Evolutionary conservation across 1,139 yeast genomes (phyloP).

Genomic region (Pichia sp.): DNA sequence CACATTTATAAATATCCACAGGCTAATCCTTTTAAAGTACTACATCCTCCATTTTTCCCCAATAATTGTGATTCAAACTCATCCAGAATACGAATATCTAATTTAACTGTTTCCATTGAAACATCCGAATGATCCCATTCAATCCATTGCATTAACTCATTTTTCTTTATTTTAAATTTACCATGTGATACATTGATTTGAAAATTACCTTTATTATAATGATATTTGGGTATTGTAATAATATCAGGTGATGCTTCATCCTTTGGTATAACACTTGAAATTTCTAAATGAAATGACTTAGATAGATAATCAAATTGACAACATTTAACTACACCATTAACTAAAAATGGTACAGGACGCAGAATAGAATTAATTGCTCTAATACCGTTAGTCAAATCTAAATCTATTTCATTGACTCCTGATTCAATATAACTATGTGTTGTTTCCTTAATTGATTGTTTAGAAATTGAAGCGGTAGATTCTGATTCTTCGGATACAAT

Average conservation of each 20-base stretch:
- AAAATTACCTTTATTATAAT: conserved; percentile 47
- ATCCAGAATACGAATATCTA: conserved; percentile 15
- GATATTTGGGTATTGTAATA: conserved; percentile 66
- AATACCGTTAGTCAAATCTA: conserved; percentile 44
- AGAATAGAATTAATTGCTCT: conserved; percentile 66
- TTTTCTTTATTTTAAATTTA: conserved; percentile 37
- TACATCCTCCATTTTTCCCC: conserved; percentile 1
- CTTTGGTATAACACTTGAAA: conserved; percentile 30
- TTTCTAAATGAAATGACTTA: conserved; percentile 42
- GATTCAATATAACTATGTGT: conserved; percentile 1
- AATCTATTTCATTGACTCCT: not conserved
- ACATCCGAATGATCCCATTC: conserved; percentile 59
- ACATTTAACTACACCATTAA: conserved; percentile 44
- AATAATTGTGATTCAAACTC: too few species aligned
- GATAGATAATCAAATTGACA: conserved; percentile 52
- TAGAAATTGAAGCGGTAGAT: not conserved
- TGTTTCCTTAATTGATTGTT: not conserved
- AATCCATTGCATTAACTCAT: conserved; percentile 47
- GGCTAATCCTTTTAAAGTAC: conserved; percentile 30
- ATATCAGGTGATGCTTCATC: conserved; percentile 22
- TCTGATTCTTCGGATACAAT: conserved; percentile 5
- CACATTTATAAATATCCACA: conserved; percentile 27
- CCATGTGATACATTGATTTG: conserved; percentile 53
- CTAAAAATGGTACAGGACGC: conserved; percentile 64
- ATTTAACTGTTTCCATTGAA: conserved; percentile 19